Percentiles rank a stretch among this genome's conserved stretches.
These are phyloP conservation scores for Globisporangium megalacanthum DNA, from an alignment of 352 stramenopile genomes.

Conservation along the genomic window DNA sequence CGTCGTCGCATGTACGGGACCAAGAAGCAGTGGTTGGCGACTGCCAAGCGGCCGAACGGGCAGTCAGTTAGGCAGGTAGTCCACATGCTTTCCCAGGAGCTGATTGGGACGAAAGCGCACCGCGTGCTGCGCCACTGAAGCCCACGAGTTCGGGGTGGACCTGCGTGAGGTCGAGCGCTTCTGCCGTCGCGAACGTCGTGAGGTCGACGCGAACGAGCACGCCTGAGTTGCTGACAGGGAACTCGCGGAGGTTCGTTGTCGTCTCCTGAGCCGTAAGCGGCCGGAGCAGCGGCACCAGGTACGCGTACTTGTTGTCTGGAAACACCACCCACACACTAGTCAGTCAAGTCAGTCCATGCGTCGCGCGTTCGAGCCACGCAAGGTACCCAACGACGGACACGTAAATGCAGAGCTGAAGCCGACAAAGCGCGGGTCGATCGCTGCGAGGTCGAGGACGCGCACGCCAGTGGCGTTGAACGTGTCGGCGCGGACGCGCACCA, in stretches of 20 bases:
- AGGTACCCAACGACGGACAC: conserved; percentile 27
- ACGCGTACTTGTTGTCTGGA: conserved; percentile 56
- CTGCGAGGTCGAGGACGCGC: conserved; percentile 41
- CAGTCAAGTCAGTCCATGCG: not conserved
- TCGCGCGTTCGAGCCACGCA: not conserved
- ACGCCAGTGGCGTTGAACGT: conserved; percentile 36
- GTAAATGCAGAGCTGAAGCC: conserved; percentile 60
- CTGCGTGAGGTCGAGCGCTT: conserved; percentile 46
- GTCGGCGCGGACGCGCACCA: conserved; percentile 49
- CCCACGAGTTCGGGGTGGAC: conserved; percentile 43
- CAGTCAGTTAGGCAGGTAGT: not conserved
- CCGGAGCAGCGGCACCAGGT: conserved; percentile 48
- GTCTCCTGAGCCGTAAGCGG: conserved; percentile 38
- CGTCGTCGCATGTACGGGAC: conserved; percentile 58
- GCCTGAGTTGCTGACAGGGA: conserved; percentile 59
- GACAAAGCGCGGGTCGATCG: conserved; percentile 46
- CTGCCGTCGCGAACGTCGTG: conserved; percentile 29
- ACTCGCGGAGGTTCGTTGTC: conserved; percentile 64
- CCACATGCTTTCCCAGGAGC: not conserved
- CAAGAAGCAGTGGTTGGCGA: conserved; percentile 71
- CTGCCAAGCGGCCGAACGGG: conserved; percentile 15
- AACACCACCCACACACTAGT: not conserved
- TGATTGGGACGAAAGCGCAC: conserved; percentile 15
- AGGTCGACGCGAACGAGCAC: conserved; percentile 56
- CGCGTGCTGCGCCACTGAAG: conserved; percentile 59